Percentiles rank a stretch among this genome's conserved stretches.
Conservation (phyloP, 2,329 filamentous ascomycete species). For the Neocucurbitaria cava region DNA sequence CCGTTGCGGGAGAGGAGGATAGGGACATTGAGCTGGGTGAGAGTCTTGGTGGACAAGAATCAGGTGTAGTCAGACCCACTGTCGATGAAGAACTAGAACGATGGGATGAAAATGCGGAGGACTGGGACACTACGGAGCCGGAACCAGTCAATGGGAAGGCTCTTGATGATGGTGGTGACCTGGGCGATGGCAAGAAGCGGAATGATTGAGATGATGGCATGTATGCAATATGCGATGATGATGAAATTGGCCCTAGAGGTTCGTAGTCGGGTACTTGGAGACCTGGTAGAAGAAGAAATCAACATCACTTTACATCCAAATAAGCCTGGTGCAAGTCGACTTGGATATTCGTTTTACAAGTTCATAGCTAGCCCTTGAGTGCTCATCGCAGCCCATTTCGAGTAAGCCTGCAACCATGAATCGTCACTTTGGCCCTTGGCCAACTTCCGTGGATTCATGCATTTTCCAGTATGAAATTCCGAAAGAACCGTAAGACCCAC, state of each 20-base stretch:
- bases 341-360: constrained; percentile 47
- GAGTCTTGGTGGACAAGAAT: constrained; percentile 64
- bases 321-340: constrained; percentile 36
- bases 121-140: constrained; percentile 68
- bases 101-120: constrained; percentile 86
- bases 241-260: neutral
- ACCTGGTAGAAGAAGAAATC: neutral
- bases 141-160: constrained; percentile 37
- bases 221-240: constrained; percentile 18
- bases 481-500: constrained; percentile 44
- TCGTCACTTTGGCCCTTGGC: constrained; percentile 41
- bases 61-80: constrained; percentile 60
- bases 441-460: constrained; percentile 44
- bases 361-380: constrained; percentile 44
- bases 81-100: constrained; percentile 88
- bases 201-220: constrained; percentile 43
- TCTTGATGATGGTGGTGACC: constrained; percentile 34
- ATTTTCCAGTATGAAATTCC: constrained; percentile 45
- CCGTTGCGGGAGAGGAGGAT: constrained; percentile 68
- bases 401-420: constrained; percentile 41
- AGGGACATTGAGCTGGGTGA: constrained; percentile 78
- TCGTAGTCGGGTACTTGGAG: neutral
- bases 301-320: constrained; percentile 4
- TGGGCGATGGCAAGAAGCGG: constrained; percentile 51
- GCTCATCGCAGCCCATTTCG: constrained; percentile 33